Evolutionary conservation across 73 alveolate species (phyloP).

Genomic region (Effrenium voratum): DNA sequence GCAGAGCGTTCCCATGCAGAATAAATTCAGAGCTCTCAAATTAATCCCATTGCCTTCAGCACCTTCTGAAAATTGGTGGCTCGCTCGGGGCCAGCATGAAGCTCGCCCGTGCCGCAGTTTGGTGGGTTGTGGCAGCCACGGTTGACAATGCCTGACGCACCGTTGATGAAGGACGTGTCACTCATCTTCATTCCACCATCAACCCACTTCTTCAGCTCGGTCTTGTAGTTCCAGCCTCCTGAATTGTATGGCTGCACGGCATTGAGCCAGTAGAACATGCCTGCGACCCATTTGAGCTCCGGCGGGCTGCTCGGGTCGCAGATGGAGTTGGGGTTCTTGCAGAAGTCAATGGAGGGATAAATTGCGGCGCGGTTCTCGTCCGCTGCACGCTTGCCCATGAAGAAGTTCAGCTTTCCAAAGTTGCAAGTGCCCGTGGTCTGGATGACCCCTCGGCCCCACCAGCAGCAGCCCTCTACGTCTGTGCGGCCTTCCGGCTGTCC

Average conservation of each 20-base stretch:
- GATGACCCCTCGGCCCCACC: conserved; percentile 93
- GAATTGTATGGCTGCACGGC: conserved; percentile 79
- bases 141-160: conserved; percentile 78
- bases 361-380: conserved; percentile 46
- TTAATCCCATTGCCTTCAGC: conserved; percentile 59
- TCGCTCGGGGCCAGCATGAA: conserved; percentile 37
- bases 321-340: conserved; percentile 70
- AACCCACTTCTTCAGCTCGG: conserved; percentile 85
- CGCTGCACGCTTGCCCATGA: conserved; percentile 87
- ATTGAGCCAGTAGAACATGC: conserved; percentile 85
- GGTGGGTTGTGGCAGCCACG: conserved; percentile 93
- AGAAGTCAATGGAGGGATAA: conserved; percentile 73
- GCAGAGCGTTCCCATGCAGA: background rate
- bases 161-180: conserved; percentile 66
- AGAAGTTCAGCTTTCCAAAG: conserved; percentile 59
- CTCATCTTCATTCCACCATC: conserved; percentile 53
- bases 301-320: conserved; percentile 80
- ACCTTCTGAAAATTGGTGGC: conserved; percentile 16
- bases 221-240: conserved; percentile 75
- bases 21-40: background rate
- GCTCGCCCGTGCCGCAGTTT: conserved; percentile 84
- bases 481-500: conserved; percentile 78
- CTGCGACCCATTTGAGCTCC: conserved; percentile 91
- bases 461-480: conserved; percentile 89
- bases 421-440: conserved; percentile 72